Percentiles rank a stretch among this genome's conserved stretches.
These are phyloP conservation scores for Solanum pennellii DNA, from an alignment of 257 asterid genomes.

Conservation along the genomic window DNA sequence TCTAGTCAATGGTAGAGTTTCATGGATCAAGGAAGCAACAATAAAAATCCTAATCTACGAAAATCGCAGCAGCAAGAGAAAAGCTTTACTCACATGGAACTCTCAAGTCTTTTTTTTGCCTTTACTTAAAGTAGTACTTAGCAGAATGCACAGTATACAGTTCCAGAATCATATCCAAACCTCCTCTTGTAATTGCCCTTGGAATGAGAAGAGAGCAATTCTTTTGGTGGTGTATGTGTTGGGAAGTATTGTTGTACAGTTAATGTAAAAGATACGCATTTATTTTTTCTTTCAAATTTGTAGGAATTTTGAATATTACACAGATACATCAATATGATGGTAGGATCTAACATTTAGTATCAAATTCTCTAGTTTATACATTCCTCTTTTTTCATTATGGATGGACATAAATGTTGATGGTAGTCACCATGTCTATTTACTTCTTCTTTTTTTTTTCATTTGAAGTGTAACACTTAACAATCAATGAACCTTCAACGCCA, in stretches of 20 bases:
- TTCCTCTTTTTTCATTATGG: neutral
- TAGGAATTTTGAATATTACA: neutral
- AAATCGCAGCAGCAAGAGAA: neutral
- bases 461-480: neutral
- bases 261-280: constrained; percentile 13
- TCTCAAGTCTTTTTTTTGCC: neutral
- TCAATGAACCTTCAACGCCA: neutral
- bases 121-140: neutral
- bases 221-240: constrained; percentile 12
- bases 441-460: neutral
- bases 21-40: neutral
- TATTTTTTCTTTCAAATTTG: neutral
- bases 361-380: neutral
- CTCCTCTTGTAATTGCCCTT: neutral
- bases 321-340: neutral
- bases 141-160: neutral
- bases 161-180: neutral
- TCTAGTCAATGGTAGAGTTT: neutral
- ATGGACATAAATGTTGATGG: neutral
- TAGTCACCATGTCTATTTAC: neutral
- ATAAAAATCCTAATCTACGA: neutral
- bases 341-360: neutral
- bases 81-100: neutral
- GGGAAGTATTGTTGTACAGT: constrained; percentile 27
- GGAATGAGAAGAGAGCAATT: neutral